Base-by-base conservation (phyloP, 768 basidiomycete species). In the Clitopilus passeckerianus region DNA sequence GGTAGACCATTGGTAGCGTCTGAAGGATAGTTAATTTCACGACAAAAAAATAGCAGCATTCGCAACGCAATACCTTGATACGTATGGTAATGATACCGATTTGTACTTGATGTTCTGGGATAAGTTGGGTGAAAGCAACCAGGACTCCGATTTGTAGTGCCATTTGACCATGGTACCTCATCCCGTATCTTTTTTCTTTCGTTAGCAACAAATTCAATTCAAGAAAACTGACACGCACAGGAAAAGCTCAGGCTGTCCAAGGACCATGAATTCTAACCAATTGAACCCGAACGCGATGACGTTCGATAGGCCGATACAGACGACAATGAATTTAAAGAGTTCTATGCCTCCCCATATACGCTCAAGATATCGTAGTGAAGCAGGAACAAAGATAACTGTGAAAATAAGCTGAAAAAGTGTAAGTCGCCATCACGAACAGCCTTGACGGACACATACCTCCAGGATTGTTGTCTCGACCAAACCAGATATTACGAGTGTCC, bases 61-160 rank as follows among this genome's bases (percentile, higher is more conserved):
- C 54, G 46, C 54, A 1, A 67, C 75, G 34, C 43, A 30, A 30
- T 30, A 91, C 95, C 86, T 98, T 99, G 65, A 98, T 95, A 59
- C 93, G 85, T 53, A 90, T 81, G 72, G 86, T 92, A 63, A 93
- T 68, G 52, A 93, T 74, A 34, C 95, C 94, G 60, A 98, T 79
- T 71, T 98, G 97, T 14, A 99, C 87, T 73, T 98, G 96, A 67
- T 99, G 95, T 73, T 99, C 97, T 33, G 96, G 96, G 65, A 98
- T 98, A 57, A 97, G 74, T 72, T 99, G 97, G 3, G 95, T 98
- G 74, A 98, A 98, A 6, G 95, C 96, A 57, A 99, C 97, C 34
- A 99, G 78, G 61, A 95, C 78, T 1, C 88, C 89, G 55, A 87
- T 88, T 67, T 97, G 93, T 18, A 99, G 78, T 5, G 93, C 90